Base-by-base conservation (phyloP, 768 basidiomycete genomes). In the Termitomyces sp. region DNA sequence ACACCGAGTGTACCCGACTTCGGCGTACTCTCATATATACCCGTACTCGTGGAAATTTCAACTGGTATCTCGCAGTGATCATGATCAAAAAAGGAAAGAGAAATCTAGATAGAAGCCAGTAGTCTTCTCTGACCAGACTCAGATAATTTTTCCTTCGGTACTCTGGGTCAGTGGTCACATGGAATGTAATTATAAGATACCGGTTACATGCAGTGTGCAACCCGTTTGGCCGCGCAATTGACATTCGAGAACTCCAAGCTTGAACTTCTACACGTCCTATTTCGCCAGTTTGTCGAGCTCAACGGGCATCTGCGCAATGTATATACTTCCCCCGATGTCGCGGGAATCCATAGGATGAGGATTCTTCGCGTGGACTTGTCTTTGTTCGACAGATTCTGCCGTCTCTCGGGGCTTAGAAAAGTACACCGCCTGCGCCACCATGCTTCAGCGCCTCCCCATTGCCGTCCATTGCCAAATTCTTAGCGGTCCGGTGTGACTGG, bases 111-210 rank as follows among this genome's bases (percentile, higher is more conserved):
- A n/a, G n/a, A n/a, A 37, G 44, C 48, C 33, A 43, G 22, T 30
- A 26, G 14, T 27, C 18, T 33, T 39, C 42, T 32, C n/a, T n/a
- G 18, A 20, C 22, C 22, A 18, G 18, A 45, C 42, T 40, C 33
- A 53, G 37, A 50, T 30, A 37, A 26, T 16, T 39, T 33, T 44
- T n/a, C 57, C 20, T 36, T 53, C 42, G 40, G 39, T 24, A 34
- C 43, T 52, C 8, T n/a, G n/a, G n/a, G n/a, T n/a, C n/a, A n/a
- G n/a, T 57, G 57, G 39, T 61, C 60, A 55, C 56, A 57, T 55
- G 60, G 48, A 46, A 24, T 34, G 33, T 48, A 33, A 33, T 14
- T 4, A 40, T 18, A 32, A 6, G 2, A 13, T 48, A 30, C 7
- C 30, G 30, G 30, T 30, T 7, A 30, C 30, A 30, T 30, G 30